Conservation (phyloP, 73 alveolate genomes). For the Paramecium pentaurelia region DNA sequence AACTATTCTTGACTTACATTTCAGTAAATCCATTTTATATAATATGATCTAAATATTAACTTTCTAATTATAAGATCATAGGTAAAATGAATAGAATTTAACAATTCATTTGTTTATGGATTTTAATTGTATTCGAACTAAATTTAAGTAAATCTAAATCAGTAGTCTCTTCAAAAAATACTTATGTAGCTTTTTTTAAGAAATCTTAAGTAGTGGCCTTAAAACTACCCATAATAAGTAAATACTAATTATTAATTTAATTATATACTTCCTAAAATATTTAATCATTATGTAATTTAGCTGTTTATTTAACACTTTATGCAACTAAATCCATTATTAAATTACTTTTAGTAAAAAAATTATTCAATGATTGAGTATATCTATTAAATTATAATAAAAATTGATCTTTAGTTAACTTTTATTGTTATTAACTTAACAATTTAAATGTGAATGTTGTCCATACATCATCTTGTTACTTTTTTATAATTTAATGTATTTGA, state of each 20-base stretch:
- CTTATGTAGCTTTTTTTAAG: constrained; percentile 3
- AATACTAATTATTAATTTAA: neutral
- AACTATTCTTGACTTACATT: constrained; percentile 30
- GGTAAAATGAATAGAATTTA: constrained; percentile 9
- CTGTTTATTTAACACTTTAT: neutral
- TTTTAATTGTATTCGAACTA: neutral
- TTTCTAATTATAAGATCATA: neutral
- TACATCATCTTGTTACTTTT: neutral
- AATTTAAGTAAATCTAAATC: neutral
- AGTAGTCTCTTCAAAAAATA: neutral
- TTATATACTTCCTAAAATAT: constrained; percentile 28
- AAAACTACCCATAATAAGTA: constrained; percentile 30
- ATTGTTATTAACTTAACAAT: neutral
- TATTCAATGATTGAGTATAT: neutral
- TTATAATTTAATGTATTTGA: neutral
- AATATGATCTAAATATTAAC: neutral
- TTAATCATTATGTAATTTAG: constrained; percentile 11
- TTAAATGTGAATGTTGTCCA: constrained; percentile 23
- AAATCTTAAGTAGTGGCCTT: constrained; percentile 34
- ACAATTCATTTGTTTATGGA: constrained; percentile 25
- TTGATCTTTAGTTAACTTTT: neutral
- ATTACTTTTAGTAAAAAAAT: neutral
- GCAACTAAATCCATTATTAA: constrained; percentile 34
- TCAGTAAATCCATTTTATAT: neutral
- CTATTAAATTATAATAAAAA: neutral